Evolutionary conservation across 768 basidiomycete genomes (phyloP).

Genomic region (Agrocybe chaxingu): DNA sequence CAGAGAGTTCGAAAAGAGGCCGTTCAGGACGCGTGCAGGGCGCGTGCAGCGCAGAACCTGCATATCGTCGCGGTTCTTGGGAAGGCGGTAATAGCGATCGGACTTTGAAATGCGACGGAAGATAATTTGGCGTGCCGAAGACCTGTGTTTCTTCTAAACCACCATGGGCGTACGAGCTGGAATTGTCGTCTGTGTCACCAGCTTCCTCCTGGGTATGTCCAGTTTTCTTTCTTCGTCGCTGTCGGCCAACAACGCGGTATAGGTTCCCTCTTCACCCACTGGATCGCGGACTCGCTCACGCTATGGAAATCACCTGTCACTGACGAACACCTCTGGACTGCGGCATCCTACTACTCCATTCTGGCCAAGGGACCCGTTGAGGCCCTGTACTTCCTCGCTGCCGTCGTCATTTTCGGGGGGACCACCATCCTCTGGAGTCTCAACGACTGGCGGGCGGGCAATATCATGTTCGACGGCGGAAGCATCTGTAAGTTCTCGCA

Average conservation of each 20-base stretch:
- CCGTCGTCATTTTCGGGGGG: slow-evolving; percentile 56
- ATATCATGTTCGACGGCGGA: slow-evolving; percentile 90
- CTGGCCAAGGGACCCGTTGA: slow-evolving; percentile 62
- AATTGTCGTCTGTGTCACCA: slow-evolving; percentile 73
- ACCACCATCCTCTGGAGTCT: slow-evolving; percentile 76
- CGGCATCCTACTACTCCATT: slow-evolving; percentile 79
- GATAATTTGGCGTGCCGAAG: slow-evolving; percentile 5
- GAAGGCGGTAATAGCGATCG: slow-evolving; percentile 9
- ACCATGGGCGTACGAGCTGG: slow-evolving; percentile 71
- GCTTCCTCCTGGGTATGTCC: slow-evolving; percentile 71
- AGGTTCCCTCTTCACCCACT: slow-evolving; percentile 81
- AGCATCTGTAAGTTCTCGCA: slow-evolving; percentile 67
- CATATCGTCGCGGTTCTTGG: slow-evolving; percentile 3
- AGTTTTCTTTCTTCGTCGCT: slow-evolving; percentile 1
- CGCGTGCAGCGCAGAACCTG: slow-evolving; percentile 6
- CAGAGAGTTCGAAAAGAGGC: slow-evolving; percentile 2
- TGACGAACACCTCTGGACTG: slow-evolving; percentile 81
- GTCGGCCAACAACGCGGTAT: slow-evolving; percentile 4
- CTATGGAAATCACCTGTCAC: slow-evolving; percentile 87
- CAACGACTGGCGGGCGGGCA: slow-evolving; percentile 72
- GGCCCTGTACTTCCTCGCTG: slow-evolving; percentile 54
- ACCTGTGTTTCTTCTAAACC: slow-evolving; percentile 1
- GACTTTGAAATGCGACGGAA: slow-evolving; percentile 17
- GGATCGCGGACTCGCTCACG: slow-evolving; percentile 91
- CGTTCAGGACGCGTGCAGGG: slow-evolving; percentile 3